phyloP scores from a whole-genome alignment of 805 yeast genomes.

The Yamadazyma takamatsuzukensis region DNA sequence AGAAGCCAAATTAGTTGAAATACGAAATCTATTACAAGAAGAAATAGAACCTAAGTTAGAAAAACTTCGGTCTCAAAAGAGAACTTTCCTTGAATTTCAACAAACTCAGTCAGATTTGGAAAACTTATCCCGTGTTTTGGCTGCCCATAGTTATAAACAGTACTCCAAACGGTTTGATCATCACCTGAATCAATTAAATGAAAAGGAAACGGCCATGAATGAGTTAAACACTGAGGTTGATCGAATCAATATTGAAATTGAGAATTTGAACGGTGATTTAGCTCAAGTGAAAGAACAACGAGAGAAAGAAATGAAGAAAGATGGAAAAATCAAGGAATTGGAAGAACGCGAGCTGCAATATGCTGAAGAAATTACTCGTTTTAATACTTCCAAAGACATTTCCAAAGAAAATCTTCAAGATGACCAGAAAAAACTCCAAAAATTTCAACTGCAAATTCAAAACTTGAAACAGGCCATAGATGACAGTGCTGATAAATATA shows the following conservation, averaged over 20 bases:
- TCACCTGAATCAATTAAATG: constrained; percentile 40
- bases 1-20: constrained; percentile 78
- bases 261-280: constrained; percentile 58
- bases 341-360: constrained; percentile 55
- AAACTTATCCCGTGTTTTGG: constrained; percentile 64
- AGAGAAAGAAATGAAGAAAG: constrained; percentile 57
- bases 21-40: constrained; percentile 65
- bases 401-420: constrained; percentile 56
- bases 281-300: constrained; percentile 48
- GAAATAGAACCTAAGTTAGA: constrained; percentile 93
- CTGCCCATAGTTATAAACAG: constrained; percentile 66
- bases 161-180: constrained; percentile 39
- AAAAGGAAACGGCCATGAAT: constrained; percentile 37
- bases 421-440: constrained; percentile 36
- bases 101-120: constrained; percentile 80
- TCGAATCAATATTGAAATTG: constrained; percentile 52
- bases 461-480: constrained; percentile 30
- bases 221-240: constrained; percentile 43
- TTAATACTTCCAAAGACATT: constrained; percentile 61
- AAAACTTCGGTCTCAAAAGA: constrained; percentile 74
- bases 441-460: constrained; percentile 28
- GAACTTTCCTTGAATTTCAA: constrained; percentile 81
- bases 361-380: constrained; percentile 63
- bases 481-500: constrained; percentile 34
- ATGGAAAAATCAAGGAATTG: constrained; percentile 55